Base-by-base conservation (phyloP, 1,284 basidiomycete genomes). In the Trichosporon ovoides region DNA sequence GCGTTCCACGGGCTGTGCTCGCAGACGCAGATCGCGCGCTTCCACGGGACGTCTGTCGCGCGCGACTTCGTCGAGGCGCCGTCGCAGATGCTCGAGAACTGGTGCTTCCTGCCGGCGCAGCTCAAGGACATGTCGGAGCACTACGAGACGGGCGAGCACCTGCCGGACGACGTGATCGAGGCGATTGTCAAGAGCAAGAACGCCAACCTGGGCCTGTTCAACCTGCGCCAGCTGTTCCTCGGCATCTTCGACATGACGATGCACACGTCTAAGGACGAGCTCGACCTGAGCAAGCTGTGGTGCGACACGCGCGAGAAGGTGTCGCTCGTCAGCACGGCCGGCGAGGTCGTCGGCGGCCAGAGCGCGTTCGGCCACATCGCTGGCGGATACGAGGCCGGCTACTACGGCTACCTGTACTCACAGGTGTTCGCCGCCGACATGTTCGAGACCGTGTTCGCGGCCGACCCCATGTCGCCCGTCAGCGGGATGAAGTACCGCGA, bases 21-120 rank as follows among this genome's bases (percentile, higher is more conserved):
- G 68, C 80, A 78, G 60, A 91, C 88, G 19, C 83, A 82, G 65
- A 91, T 84, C 71, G 75, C 83, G 20, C 80, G 85, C 22, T 92
- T 92, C 83, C 87, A 90, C 65, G 88, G 89, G 7, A 89, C 87
- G 73, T 34, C 36, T 34, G 62, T 63, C 31, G 58, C 61, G 0
- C 51, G 86, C 14, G 90, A 93, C 76, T 93, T 92, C 65, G 89
- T 89, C 7, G 89, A 91, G 75, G 88, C 88, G 0, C 90, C 89
- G 0, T 87, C 85, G 18, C 89, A 92, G 77, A 91, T 92, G 90
- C 79, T 92, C 60, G 91, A 93, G 77, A 90, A 92, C 71, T 93
- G 89, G 90, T 63, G 61, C 61, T 63, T 59, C 58, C 58, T 63
- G 12, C 62, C 62, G 9, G 62, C 58, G 58, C 62, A 63, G 62